Evolutionary conservation across 1,284 basidiomycete species (phyloP).

Genomic region (Entoloma clypeatum): DNA sequence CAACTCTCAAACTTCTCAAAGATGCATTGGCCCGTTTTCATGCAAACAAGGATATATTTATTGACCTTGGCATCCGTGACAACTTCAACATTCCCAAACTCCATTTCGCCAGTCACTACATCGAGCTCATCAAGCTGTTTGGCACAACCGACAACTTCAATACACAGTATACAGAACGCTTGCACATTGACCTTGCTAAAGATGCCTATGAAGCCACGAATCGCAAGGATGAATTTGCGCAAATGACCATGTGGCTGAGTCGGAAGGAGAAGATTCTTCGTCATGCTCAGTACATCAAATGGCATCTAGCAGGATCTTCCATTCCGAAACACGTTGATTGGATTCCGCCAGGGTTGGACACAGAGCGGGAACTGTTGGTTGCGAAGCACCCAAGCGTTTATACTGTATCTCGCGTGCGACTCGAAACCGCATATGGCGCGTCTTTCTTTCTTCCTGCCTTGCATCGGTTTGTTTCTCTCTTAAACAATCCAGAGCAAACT

Average conservation of each 20-base stretch:
- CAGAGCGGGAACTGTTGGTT: conserved; percentile 17
- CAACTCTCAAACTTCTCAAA: conserved; percentile 22
- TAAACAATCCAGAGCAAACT: conserved; percentile 13
- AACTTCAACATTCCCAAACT: conserved; percentile 35
- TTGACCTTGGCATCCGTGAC: conserved; percentile 23
- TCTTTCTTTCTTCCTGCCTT: conserved; percentile 25
- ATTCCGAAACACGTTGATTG: conserved; percentile 4
- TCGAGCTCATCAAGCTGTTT: conserved; percentile 21
- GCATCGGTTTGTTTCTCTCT: conserved; percentile 22
- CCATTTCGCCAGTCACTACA: conserved; percentile 29
- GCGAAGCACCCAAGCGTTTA: conserved; percentile 21
- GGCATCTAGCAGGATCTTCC: not conserved
- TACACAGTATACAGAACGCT: conserved; percentile 28
- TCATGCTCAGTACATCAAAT: conserved; percentile 7
- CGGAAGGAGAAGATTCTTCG: conserved; percentile 4
- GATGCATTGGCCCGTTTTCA: conserved; percentile 28
- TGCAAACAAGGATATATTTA: conserved; percentile 27
- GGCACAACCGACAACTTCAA: conserved; percentile 33
- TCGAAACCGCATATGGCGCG: conserved; percentile 24
- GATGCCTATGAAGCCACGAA: conserved; percentile 30
- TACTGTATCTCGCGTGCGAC: conserved; percentile 13
- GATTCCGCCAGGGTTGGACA: conserved; percentile 16
- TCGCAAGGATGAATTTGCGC: conserved; percentile 25
- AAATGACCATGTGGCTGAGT: conserved; percentile 35
- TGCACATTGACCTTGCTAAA: conserved; percentile 33